These are phyloP conservation scores for Phytophthora hybrid DNA, from an alignment of 352 stramenopile species.

Conservation along the genomic window DNA sequence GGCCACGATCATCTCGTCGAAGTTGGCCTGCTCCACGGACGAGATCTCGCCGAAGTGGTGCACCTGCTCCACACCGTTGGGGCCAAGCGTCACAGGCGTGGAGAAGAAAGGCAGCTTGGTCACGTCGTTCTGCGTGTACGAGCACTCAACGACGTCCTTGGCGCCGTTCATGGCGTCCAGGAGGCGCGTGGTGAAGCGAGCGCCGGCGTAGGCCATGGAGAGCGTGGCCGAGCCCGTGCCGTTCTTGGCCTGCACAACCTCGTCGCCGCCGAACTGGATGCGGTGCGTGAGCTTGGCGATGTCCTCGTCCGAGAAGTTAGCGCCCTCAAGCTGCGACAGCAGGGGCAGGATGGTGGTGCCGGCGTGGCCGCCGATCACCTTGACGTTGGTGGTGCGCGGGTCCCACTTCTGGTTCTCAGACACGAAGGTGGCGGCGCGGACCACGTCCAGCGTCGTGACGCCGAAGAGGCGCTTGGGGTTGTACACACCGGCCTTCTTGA, in stretches of 20 bases:
- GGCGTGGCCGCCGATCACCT: slow-evolving; percentile 98
- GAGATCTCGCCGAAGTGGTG: slow-evolving; percentile 92
- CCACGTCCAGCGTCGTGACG: slow-evolving; percentile 99
- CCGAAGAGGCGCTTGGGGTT: slow-evolving; percentile 98
- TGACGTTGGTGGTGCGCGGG: slow-evolving; percentile 87
- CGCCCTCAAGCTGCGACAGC: slow-evolving; percentile 95
- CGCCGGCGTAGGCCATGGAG: slow-evolving; percentile 99
- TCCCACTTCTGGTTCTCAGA: slow-evolving; percentile 81
- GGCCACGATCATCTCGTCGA: slow-evolving; percentile 90
- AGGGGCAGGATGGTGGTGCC: slow-evolving; percentile 99
- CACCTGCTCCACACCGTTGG: slow-evolving; percentile 96
- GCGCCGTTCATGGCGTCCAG: slow-evolving; percentile 96
- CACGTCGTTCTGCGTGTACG: slow-evolving; percentile 97
- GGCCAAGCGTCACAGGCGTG: slow-evolving; percentile 95
- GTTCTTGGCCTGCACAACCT: slow-evolving; percentile 98
- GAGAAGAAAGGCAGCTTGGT: slow-evolving; percentile 97
- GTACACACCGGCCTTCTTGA: slow-evolving; percentile 97
- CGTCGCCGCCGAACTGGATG: slow-evolving; percentile 94
- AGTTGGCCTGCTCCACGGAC: slow-evolving; percentile 86
- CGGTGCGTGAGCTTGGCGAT: slow-evolving; percentile 96
- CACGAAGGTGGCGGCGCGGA: slow-evolving; percentile 97
- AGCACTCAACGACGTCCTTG: slow-evolving; percentile 96
- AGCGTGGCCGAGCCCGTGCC: slow-evolving; percentile 98
- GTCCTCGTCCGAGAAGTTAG: slow-evolving; percentile 95
- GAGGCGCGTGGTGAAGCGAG: slow-evolving; percentile 94